These are phyloP conservation scores for Brachypodium distachyon DNA, from an alignment of 202 grass and related monocot genomes.

Conservation along the genomic window DNA sequence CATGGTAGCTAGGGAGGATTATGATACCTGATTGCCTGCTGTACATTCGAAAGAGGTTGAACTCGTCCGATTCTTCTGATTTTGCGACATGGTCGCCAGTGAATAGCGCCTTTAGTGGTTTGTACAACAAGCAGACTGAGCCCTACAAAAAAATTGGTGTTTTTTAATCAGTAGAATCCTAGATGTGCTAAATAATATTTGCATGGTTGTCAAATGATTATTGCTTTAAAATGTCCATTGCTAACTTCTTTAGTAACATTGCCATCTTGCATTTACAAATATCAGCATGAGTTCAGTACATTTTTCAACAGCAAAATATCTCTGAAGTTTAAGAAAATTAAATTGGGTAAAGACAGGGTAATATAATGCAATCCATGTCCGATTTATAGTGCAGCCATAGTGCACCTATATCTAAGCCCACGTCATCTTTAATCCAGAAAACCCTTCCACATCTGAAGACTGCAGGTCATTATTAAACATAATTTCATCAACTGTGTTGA, in stretches of 20 bases:
- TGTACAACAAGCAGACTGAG: conserved; percentile 81
- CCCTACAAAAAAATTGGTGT: conserved; percentile 45
- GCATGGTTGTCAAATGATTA: not conserved
- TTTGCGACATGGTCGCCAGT: conserved; percentile 71
- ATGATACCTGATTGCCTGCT: conserved; percentile 63
- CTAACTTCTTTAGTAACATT: not conserved
- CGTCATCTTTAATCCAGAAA: not conserved
- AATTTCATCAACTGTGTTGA: not conserved
- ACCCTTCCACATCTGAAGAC: not conserved
- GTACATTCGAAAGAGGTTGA: conserved; percentile 55
- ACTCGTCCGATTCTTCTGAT: conserved; percentile 51
- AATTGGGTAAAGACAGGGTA: not conserved
- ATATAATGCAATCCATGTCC: not conserved
- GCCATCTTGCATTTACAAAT: not conserved
- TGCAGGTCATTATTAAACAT: not conserved
- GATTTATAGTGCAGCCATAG: no score
- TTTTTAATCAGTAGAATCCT: not conserved
- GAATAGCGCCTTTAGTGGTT: conserved; percentile 52
- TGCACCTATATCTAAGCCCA: not conserved
- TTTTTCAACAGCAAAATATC: not conserved
- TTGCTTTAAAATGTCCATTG: not conserved
- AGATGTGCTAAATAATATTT: not conserved
- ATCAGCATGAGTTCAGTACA: not conserved
- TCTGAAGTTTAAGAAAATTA: not conserved
- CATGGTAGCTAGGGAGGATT: not conserved